Conservation (phyloP, 1,139 yeast species). For the Geotrichum reessii region DNA sequence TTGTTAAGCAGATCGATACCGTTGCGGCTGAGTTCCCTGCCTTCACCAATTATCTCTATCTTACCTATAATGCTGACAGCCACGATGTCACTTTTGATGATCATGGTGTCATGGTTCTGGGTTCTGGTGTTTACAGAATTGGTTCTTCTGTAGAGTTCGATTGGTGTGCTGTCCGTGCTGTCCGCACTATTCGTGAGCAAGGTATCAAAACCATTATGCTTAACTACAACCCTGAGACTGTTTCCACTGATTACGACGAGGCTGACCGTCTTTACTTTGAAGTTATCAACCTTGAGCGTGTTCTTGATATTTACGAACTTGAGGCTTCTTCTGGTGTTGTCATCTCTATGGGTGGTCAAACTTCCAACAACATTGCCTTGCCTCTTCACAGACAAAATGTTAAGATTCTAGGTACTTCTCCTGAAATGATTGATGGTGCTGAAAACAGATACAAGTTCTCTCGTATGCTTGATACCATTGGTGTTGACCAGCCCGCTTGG, state of each 20-base stretch:
- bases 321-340: slow-evolving; percentile 88
- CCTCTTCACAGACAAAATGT: slow-evolving; percentile 68
- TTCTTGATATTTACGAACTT: slow-evolving; percentile 91
- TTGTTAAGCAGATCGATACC: slow-evolving; percentile 94
- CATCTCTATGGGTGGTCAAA: slow-evolving; percentile 95
- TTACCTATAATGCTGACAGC: slow-evolving; percentile 87
- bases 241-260: slow-evolving; percentile 96
- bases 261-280: slow-evolving; percentile 96
- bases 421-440: slow-evolving; percentile 92
- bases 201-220: slow-evolving; percentile 93
- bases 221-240: slow-evolving; percentile 97
- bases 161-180: slow-evolving; percentile 98
- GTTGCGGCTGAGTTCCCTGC: slow-evolving; percentile 99
- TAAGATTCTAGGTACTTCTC: slow-evolving; percentile 86
- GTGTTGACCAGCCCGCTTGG: slow-evolving; percentile 97
- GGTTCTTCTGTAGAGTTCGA: slow-evolving; percentile 98
- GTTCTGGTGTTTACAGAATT: slow-evolving; percentile 97
- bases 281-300: slow-evolving; percentile 91
- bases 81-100: slow-evolving; percentile 84
- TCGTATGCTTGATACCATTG: slow-evolving; percentile 82
- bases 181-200: slow-evolving; percentile 82
- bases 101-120: slow-evolving; percentile 88
- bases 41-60: slow-evolving; percentile 87
- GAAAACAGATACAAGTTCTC: slow-evolving; percentile 98
- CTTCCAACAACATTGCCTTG: slow-evolving; percentile 94